Conservation (phyloP, 768 basidiomycete species). For the Lentinula edodes region DNA sequence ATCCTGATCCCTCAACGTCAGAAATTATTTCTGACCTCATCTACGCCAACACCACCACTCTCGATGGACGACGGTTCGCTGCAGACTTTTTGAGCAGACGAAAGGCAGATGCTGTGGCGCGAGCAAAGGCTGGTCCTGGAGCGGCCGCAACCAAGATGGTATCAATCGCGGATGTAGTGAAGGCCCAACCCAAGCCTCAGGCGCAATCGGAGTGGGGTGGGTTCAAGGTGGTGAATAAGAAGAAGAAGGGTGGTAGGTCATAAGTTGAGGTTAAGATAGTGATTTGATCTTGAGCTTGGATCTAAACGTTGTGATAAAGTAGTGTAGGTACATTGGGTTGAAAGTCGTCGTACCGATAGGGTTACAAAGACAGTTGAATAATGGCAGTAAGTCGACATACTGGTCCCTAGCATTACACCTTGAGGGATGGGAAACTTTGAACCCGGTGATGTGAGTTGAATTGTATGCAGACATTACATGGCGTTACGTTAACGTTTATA, state of each 20-base stretch:
- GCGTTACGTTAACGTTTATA: no score
- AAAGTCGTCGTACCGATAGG: background rate
- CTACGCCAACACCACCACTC: conserved; percentile 89
- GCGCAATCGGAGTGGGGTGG: conserved; percentile 75
- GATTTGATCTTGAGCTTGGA: background rate
- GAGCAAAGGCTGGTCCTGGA: conserved; percentile 36
- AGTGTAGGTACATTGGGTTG: background rate
- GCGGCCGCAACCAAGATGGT: conserved; percentile 44
- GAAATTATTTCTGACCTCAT: conserved; percentile 96
- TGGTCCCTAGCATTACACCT: no score
- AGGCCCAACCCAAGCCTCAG: conserved; percentile 73
- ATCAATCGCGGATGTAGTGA: conserved; percentile 88
- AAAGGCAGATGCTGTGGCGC: conserved; percentile 68
- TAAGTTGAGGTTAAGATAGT: background rate
- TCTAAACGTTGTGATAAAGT: background rate
- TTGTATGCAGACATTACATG: no score
- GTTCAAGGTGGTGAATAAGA: conserved; percentile 93
- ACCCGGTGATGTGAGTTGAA: no score
- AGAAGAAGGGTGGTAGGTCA: conserved; percentile 75
- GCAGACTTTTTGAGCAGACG: conserved; percentile 85
- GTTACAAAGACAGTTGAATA: background rate
- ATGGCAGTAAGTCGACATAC: background rate
- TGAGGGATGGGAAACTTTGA: no score
- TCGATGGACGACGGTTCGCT: conserved; percentile 94
- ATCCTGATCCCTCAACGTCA: conserved; percentile 72